phyloP scores from a whole-genome alignment of 768 basidiomycete genomes.

The Russula virescens region DNA sequence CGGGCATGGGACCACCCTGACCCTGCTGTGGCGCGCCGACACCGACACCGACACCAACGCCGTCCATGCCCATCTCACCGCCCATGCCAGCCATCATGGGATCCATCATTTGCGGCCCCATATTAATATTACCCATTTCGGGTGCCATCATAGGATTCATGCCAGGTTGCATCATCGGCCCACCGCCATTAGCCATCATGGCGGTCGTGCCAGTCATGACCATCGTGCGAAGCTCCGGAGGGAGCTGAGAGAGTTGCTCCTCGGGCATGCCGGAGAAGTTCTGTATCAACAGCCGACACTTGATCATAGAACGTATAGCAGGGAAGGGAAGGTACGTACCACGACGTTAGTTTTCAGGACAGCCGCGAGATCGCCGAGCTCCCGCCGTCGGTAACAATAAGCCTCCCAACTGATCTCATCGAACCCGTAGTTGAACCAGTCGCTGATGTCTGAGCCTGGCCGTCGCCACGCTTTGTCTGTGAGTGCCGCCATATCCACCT shows the following conservation, averaged over 20 bases:
- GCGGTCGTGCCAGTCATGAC: conserved; percentile 78
- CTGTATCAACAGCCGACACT: conserved; percentile 33
- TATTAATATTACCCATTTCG: conserved; percentile 23
- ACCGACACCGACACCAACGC: conserved; percentile 19
- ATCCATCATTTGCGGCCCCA: conserved; percentile 37
- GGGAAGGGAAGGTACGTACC: conserved; percentile 39
- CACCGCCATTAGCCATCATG: conserved; percentile 63
- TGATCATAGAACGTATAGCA: neutral
- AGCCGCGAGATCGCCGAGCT: conserved; percentile 71
- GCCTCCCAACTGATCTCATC: conserved; percentile 95
- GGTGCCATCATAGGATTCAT: conserved; percentile 30
- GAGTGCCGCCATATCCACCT: conserved; percentile 71
- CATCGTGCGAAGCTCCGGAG: conserved; percentile 79
- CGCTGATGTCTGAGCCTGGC: conserved; percentile 87
- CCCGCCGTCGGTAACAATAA: conserved; percentile 80
- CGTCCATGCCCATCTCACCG: conserved; percentile 55
- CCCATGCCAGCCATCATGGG: conserved; percentile 80
- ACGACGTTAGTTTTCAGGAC: conserved; percentile 80
- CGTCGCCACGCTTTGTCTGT: conserved; percentile 86
- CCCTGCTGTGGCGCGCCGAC: conserved; percentile 25
- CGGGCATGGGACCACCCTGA: conserved; percentile 21
- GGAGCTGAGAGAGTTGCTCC: conserved; percentile 70
- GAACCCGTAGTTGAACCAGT: conserved; percentile 99
- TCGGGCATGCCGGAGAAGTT: conserved; percentile 80
- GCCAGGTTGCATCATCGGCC: conserved; percentile 37